These are phyloP conservation scores for Xylaria sp. DNA, from an alignment of 495 filamentous ascomycete species.

Conservation along the genomic window DNA sequence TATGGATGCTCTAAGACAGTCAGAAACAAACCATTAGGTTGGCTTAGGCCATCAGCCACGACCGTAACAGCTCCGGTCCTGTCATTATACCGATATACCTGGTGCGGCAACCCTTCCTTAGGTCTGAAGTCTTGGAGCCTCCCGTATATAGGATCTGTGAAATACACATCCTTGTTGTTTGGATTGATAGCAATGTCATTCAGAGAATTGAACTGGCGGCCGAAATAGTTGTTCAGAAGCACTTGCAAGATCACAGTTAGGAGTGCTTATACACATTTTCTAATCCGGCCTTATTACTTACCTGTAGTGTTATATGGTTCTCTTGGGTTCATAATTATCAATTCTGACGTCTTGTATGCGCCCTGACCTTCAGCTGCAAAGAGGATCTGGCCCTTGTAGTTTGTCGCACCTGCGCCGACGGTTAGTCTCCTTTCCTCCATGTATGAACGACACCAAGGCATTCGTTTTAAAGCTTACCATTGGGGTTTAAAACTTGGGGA, in stretches of 20 bases:
- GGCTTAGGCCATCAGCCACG: slow-evolving; percentile 62
- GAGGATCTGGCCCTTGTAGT: slow-evolving; percentile 55
- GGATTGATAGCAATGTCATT: slow-evolving; percentile 64
- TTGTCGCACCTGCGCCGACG: slow-evolving; percentile 50
- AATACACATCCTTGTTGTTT: slow-evolving; percentile 64
- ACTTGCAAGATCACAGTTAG: slow-evolving; percentile 29
- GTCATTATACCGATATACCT: slow-evolving; percentile 63
- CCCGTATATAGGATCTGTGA: slow-evolving; percentile 70
- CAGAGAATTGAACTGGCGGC: slow-evolving; percentile 66
- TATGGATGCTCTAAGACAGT: neutral
- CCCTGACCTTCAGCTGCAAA: slow-evolving; percentile 58
- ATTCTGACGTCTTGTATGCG: slow-evolving; percentile 46
- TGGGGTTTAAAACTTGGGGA: slow-evolving; percentile 55
- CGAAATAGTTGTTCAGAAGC: slow-evolving; percentile 60
- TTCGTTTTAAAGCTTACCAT: slow-evolving; percentile 44
- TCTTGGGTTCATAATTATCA: slow-evolving; percentile 55
- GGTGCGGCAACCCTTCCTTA: slow-evolving; percentile 56
- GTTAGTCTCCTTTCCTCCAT: neutral
- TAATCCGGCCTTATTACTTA: neutral
- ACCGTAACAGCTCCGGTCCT: slow-evolving; percentile 54
- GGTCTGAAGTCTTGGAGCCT: slow-evolving; percentile 64
- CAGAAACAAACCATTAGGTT: slow-evolving; percentile 56
- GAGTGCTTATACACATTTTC: no score
- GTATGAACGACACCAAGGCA: neutral
- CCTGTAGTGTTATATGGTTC: slow-evolving; percentile 58